These are phyloP conservation scores for Xylariaceae sp. DNA, from an alignment of 2,329 filamentous ascomycete species.

Conservation along the genomic window DNA sequence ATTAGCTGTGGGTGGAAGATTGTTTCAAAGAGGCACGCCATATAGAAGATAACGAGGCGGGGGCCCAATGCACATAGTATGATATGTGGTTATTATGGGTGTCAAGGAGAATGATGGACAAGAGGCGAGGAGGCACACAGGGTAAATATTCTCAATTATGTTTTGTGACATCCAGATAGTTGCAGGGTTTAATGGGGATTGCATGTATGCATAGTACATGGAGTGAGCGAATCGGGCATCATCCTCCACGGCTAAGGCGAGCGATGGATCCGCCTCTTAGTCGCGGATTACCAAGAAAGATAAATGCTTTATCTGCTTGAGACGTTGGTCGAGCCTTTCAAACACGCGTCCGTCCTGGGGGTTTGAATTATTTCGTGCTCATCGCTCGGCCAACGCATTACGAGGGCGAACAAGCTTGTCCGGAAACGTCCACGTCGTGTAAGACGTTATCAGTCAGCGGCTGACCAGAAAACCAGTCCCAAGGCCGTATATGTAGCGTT, in stretches of 20 bases:
- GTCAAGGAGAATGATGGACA: neutral
- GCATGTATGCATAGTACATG: conserved; percentile 25
- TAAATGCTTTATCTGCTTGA: neutral
- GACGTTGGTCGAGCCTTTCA: too few species aligned
- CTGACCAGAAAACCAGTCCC: too few species aligned
- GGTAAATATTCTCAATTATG: conserved; percentile 15
- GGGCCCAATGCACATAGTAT: neutral
- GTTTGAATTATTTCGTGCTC: too few species aligned
- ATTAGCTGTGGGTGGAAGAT: too few species aligned
- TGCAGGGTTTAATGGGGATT: conserved; percentile 19
- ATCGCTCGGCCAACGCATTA: too few species aligned
- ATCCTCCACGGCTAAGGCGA: conserved; percentile 24
- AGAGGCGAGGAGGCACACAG: neutral
- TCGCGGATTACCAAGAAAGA: conserved; percentile 19
- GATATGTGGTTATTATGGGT: neutral
- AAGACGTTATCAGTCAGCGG: too few species aligned
- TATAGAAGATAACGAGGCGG: conserved; percentile 2
- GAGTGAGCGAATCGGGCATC: conserved; percentile 28
- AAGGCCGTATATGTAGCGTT: too few species aligned
- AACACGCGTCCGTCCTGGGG: too few species aligned
- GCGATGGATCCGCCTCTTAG: conserved; percentile 19
- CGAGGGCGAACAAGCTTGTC: too few species aligned
- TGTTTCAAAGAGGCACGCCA: neutral
- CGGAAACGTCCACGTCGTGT: too few species aligned
- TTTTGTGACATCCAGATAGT: conserved; percentile 19